Evolutionary conservation across 1,139 yeast species (phyloP).

Genomic region (Taphrina wiesneri): DNA sequence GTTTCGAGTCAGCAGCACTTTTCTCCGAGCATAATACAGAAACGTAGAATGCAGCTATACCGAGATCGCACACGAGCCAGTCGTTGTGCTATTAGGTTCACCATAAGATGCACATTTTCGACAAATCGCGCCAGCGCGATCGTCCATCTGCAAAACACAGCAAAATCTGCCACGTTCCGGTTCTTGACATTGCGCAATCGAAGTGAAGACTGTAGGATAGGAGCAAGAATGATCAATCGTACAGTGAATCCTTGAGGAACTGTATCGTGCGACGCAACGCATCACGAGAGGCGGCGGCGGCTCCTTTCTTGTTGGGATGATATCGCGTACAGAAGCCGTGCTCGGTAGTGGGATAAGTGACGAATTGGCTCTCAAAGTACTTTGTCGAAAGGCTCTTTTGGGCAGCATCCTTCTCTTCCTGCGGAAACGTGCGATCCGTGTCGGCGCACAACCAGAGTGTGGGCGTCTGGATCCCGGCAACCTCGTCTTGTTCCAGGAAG

Average conservation of each 20-base stretch:
- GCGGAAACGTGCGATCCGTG: constrained; percentile 27
- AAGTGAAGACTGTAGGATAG: neutral
- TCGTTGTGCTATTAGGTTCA: no score
- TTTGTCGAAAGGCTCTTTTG: constrained; percentile 20
- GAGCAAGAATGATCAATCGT: constrained; percentile 7
- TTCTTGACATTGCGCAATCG: no score
- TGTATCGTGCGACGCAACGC: constrained; percentile 20
- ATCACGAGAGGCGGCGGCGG: constrained; percentile 29
- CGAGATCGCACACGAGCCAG: no score
- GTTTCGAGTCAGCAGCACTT: no score
- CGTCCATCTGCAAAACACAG: no score
- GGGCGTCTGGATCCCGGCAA: constrained; percentile 30
- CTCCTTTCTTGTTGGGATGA: constrained; percentile 31
- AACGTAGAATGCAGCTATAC: no score
- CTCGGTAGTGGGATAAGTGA: constrained; percentile 30
- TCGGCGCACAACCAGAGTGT: constrained; percentile 32
- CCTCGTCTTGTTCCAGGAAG: constrained; percentile 28
- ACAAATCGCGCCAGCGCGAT: neutral
- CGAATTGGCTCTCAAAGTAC: constrained; percentile 29
- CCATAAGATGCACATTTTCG: no score
- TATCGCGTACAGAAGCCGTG: constrained; percentile 33
- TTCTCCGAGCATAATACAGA: no score
- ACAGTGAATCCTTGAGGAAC: constrained; percentile 23
- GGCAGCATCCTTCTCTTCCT: constrained; percentile 28
- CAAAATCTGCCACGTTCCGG: no score